Percentiles rank a stretch among this genome's conserved stretches.
These are phyloP conservation scores for Gloeostereum incarnatum DNA, from an alignment of 768 basidiomycete genomes.

Conservation along the genomic window DNA sequence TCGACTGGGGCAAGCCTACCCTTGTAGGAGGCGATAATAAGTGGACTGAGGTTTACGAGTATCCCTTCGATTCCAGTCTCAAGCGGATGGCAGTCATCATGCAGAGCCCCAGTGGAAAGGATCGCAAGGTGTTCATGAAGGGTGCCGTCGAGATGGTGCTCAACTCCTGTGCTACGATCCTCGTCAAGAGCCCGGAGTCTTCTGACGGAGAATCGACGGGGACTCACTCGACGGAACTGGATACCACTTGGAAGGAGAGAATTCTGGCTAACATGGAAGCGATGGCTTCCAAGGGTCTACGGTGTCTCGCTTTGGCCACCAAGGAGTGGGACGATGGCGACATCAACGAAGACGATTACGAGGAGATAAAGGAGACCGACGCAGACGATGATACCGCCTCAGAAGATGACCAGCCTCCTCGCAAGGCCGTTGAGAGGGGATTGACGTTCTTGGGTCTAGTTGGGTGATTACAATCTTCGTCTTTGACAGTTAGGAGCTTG, in stretches of 20 bases:
- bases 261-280: slow-evolving; percentile 16
- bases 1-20: slow-evolving; percentile 28
- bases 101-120: slow-evolving; percentile 15
- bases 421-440: slow-evolving; percentile 33
- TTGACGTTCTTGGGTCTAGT: slow-evolving; percentile 43
- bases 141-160: slow-evolving; percentile 29
- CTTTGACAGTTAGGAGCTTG: too few species aligned
- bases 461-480: too few species aligned
- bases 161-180: slow-evolving; percentile 35
- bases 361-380: too few species aligned
- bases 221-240: neutral
- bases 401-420: neutral
- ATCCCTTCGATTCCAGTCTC: slow-evolving; percentile 39
- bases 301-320: slow-evolving; percentile 32
- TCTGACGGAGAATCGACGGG: neutral
- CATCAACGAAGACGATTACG: too few species aligned
- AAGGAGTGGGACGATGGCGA: too few species aligned
- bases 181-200: too few species aligned
- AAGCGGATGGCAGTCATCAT: slow-evolving; percentile 41
- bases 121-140: too few species aligned
- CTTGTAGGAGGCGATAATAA: slow-evolving; percentile 19
- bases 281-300: slow-evolving; percentile 29
- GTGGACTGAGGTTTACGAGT: too few species aligned
- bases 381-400: too few species aligned
- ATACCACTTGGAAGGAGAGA: too few species aligned